Evolutionary conservation across 495 filamentous ascomycete species (phyloP).

Genomic region (Rhypophila decipiens): DNA sequence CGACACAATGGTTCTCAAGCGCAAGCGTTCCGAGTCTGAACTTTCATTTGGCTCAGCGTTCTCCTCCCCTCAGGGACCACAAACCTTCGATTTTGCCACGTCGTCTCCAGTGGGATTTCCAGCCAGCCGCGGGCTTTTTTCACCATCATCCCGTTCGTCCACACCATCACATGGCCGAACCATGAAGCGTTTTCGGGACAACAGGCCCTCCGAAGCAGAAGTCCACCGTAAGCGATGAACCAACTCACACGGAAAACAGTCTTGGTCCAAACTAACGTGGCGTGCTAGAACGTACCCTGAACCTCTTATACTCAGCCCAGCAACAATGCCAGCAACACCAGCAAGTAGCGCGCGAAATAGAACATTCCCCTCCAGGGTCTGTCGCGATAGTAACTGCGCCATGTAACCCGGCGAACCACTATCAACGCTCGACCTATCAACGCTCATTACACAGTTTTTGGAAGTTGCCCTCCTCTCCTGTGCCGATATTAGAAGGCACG

Average conservation of each 20-base stretch:
- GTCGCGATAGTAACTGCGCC: no score
- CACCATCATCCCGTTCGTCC: conserved; percentile 6
- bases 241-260: no score
- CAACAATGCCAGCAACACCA: conserved; percentile 22
- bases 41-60: conserved; percentile 34
- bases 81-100: conserved; percentile 18
- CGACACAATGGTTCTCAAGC: conserved; percentile 40
- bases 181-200: conserved; percentile 45
- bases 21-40: conserved; percentile 47
- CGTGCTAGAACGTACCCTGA: conserved; percentile 39
- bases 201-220: conserved; percentile 40
- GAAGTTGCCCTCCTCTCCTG: conserved; percentile 27
- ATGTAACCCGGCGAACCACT: no score
- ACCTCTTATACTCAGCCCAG: conserved; percentile 42
- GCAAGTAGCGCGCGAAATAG: neutral
- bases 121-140: conserved; percentile 15
- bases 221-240: conserved; percentile 39
- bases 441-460: conserved; percentile 44
- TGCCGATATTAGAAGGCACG: conserved; percentile 6
- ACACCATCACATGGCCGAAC: conserved; percentile 37
- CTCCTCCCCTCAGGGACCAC: conserved; percentile 27
- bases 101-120: conserved; percentile 15
- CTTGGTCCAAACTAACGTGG: neutral
- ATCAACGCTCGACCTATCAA: conserved; percentile 20
- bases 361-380: no score